Percentiles rank a stretch among this genome's conserved stretches.
phyloP scores from a whole-genome alignment of 1,284 basidiomycete species.

The Peniophora sp. region DNA sequence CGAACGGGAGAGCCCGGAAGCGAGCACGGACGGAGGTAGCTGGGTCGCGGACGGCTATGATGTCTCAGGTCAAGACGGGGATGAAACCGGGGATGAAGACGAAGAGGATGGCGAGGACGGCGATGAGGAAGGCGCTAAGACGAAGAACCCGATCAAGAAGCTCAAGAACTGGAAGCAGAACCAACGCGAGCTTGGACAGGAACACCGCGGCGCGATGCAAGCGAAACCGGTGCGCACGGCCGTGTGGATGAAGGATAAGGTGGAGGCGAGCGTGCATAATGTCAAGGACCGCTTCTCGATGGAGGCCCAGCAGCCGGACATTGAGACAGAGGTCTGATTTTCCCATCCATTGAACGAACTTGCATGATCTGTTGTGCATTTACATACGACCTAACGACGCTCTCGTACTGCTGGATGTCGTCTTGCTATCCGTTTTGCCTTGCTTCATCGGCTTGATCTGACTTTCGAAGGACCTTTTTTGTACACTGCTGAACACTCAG shows the following conservation, averaged over 20 bases:
- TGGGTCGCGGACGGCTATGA: neutral
- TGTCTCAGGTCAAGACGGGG: slow-evolving; percentile 16
- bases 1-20: slow-evolving; percentile 21
- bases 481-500: too few relatives aligned
- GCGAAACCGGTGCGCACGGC: slow-evolving; percentile 39
- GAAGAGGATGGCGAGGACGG: slow-evolving; percentile 20
- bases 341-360: neutral
- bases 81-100: slow-evolving; percentile 24
- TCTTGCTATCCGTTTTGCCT: too few relatives aligned
- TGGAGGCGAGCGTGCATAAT: slow-evolving; percentile 22
- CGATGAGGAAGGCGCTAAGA: slow-evolving; percentile 17
- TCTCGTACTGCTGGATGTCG: too few relatives aligned
- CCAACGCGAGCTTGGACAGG: slow-evolving; percentile 33
- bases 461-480: too few relatives aligned
- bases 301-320: slow-evolving; percentile 23
- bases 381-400: too few relatives aligned
- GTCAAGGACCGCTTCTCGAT: slow-evolving; percentile 25
- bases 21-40: neutral
- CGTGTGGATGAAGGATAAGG: slow-evolving; percentile 42
- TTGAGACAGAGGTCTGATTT: slow-evolving; percentile 26
- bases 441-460: too few relatives aligned
- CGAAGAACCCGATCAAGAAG: slow-evolving; percentile 23
- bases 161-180: slow-evolving; percentile 29
- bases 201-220: slow-evolving; percentile 45
- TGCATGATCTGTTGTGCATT: too few relatives aligned